These are phyloP conservation scores for Paxillus ammoniavirescens DNA, from an alignment of 768 basidiomycete genomes.

Conservation along the genomic window DNA sequence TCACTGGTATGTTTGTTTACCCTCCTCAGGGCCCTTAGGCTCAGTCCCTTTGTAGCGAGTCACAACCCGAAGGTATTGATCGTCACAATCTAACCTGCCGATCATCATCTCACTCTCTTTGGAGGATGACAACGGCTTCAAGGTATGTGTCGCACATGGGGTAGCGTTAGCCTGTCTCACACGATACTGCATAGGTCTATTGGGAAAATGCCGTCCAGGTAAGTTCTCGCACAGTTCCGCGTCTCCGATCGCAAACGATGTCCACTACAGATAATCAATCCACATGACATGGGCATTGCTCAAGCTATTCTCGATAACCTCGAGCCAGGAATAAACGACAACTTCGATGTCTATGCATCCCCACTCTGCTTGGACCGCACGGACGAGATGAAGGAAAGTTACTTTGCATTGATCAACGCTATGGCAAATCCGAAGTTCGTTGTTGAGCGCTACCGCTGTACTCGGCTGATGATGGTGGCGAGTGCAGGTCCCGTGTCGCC, in stretches of 20 bases:
- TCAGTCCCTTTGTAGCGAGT: conserved; percentile 48
- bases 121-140: conserved; percentile 87
- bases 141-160: conserved; percentile 40
- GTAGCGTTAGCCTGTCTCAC: neutral
- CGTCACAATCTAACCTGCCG: neutral
- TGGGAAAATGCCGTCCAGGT: conserved; percentile 91
- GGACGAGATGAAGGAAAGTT: conserved; percentile 53
- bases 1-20: conserved; percentile 57
- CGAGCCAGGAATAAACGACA: conserved; percentile 47
- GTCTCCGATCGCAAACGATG: neutral
- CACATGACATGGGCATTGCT: conserved; percentile 80
- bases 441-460: neutral
- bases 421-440: conserved; percentile 20
- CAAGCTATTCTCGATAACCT: conserved; percentile 60
- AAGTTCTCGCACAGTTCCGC: neutral
- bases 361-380: conserved; percentile 56
- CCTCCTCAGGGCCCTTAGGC: neutral
- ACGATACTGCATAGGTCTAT: conserved; percentile 56
- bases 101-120: conserved; percentile 3
- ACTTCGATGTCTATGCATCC: conserved; percentile 36
- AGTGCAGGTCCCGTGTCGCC: conserved; percentile 9
- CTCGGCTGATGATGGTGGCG: neutral
- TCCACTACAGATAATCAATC: conserved; percentile 67
- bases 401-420: conserved; percentile 44
- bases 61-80: conserved; percentile 82